Percentiles rank a stretch among this genome's conserved stretches.
Conservation (phyloP, 2,329 filamentous ascomycete species). For the Fusarium graminum region DNA sequence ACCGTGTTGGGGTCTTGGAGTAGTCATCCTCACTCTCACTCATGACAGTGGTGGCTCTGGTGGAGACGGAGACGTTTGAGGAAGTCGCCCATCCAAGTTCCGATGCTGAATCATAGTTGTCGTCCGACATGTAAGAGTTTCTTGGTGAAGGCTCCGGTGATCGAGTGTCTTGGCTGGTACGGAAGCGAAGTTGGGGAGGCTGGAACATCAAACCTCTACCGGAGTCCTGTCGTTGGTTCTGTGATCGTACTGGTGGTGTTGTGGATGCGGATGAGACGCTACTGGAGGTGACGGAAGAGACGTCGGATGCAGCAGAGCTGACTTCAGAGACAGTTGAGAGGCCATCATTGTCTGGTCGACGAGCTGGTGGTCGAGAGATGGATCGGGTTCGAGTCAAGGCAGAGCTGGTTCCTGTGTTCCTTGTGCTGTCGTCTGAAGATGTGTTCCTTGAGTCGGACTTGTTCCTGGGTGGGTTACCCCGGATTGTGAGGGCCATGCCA, state of each 20-base stretch:
- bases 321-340: slow-evolving; percentile 48
- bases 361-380: slow-evolving; percentile 39
- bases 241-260: slow-evolving; percentile 16
- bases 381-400: slow-evolving; percentile 38
- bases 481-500: slow-evolving; percentile 47
- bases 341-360: slow-evolving; percentile 38
- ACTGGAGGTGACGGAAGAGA: slow-evolving; percentile 17
- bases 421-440: slow-evolving; percentile 36
- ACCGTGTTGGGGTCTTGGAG: slow-evolving; percentile 40
- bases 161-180: slow-evolving; percentile 36
- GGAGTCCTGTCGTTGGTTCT: slow-evolving; percentile 23
- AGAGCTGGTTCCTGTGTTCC: slow-evolving; percentile 28
- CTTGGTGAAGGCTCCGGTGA: slow-evolving; percentile 45
- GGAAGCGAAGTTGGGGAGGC: slow-evolving; percentile 47
- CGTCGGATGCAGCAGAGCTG: slow-evolving; percentile 31
- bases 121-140: slow-evolving; percentile 43
- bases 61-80: slow-evolving; percentile 43
- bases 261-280: slow-evolving; percentile 14
- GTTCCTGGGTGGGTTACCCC: slow-evolving; percentile 44
- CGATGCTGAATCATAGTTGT: slow-evolving; percentile 46
- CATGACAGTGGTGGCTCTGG: slow-evolving; percentile 43
- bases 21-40: slow-evolving; percentile 44
- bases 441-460: slow-evolving; percentile 35
- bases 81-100: slow-evolving; percentile 43
- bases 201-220: slow-evolving; percentile 41